phyloP scores from a whole-genome alignment of 306 rosid genomes.

The Dalbergia oliveri region DNA sequence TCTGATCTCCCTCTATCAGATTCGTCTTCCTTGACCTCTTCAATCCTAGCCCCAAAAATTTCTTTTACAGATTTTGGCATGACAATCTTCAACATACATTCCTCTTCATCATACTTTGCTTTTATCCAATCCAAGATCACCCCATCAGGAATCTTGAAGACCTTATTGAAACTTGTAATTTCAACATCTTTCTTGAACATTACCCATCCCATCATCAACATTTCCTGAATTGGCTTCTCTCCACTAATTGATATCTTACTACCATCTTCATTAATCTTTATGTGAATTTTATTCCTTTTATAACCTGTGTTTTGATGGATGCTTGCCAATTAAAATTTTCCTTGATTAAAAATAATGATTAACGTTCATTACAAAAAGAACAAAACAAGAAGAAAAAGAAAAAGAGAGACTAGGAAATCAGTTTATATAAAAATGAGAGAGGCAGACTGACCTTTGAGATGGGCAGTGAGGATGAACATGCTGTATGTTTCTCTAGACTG shows the following conservation, averaged over 20 bases:
- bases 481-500: slow-evolving; percentile 62
- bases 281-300: slow-evolving; percentile 58
- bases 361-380: neutral
- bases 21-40: slow-evolving; percentile 65
- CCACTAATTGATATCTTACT: slow-evolving; percentile 60
- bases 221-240: slow-evolving; percentile 72
- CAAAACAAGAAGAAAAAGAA: neutral
- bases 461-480: slow-evolving; percentile 70
- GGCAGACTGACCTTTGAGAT: slow-evolving; percentile 66
- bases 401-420: neutral
- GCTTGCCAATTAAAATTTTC: neutral
- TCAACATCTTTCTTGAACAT: slow-evolving; percentile 66
- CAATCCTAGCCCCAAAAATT: slow-evolving; percentile 54
- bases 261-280: slow-evolving; percentile 79
- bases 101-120: slow-evolving; percentile 67
- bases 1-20: slow-evolving; percentile 31
- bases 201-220: slow-evolving; percentile 65
- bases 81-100: slow-evolving; percentile 56
- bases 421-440: neutral
- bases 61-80: slow-evolving; percentile 78
- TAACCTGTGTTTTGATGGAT: slow-evolving; percentile 64
- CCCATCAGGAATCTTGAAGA: slow-evolving; percentile 70
- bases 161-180: slow-evolving; percentile 60
- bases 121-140: slow-evolving; percentile 70
- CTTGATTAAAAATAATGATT: too few relatives aligned